phyloP scores from a whole-genome alignment of 176 grass and related monocot species.

The Phoenix dactylifera region DNA sequence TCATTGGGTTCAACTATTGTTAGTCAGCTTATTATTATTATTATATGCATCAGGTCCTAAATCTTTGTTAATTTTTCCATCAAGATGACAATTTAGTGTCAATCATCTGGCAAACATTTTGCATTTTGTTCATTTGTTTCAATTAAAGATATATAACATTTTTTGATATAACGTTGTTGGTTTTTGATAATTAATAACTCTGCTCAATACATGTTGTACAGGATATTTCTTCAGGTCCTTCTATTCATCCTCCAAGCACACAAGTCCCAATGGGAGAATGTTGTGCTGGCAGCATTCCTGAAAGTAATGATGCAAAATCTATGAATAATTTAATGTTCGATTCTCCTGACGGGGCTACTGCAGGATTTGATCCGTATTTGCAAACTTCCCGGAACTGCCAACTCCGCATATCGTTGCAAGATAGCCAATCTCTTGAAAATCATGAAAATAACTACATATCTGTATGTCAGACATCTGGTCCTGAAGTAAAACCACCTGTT shows the following conservation, averaged over 20 bases:
- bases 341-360: constrained; percentile 5
- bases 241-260: constrained; percentile 17
- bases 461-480: no score
- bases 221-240: constrained; percentile 35
- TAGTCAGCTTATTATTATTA: no score
- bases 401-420: background rate
- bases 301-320: constrained; percentile 14
- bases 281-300: constrained; percentile 9
- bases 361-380: background rate
- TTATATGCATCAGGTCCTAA: no score
- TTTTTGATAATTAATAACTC: background rate
- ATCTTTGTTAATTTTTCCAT: no score
- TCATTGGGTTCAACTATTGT: no score
- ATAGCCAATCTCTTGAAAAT: background rate
- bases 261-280: constrained; percentile 4
- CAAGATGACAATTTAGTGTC: no score
- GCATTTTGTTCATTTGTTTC: no score
- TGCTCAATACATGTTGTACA: constrained; percentile 6
- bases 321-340: constrained; percentile 3
- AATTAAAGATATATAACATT: no score
- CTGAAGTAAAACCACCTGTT: no score
- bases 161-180: no score
- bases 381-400: constrained; percentile 6
- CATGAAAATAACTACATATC: background rate
- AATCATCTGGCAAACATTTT: no score